These are phyloP conservation scores for Debaryomyces prosopidis DNA, from an alignment of 805 yeast genomes.

Conservation along the genomic window DNA sequence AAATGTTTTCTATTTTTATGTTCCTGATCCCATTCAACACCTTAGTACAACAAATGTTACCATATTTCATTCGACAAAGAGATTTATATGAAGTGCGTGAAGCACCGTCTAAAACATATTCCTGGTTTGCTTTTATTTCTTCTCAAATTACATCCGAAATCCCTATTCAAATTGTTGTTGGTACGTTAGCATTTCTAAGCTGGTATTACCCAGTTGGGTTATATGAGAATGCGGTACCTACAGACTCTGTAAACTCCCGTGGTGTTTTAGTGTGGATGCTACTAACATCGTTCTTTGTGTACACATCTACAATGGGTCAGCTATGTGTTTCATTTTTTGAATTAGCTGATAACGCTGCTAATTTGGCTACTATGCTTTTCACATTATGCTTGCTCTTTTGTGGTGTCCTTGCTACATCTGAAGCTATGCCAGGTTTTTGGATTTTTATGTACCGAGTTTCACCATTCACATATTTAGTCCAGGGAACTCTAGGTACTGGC, in stretches of 20 bases:
- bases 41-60: slow-evolving; percentile 61
- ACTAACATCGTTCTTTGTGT: slow-evolving; percentile 47
- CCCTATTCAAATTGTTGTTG: slow-evolving; percentile 62
- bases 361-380: slow-evolving; percentile 55
- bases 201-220: slow-evolving; percentile 46
- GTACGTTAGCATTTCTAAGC: slow-evolving; percentile 63
- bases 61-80: slow-evolving; percentile 55
- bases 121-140: slow-evolving; percentile 62
- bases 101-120: slow-evolving; percentile 68
- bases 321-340: slow-evolving; percentile 59
- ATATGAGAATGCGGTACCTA: slow-evolving; percentile 20
- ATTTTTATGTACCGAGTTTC: slow-evolving; percentile 35
- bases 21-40: slow-evolving; percentile 57
- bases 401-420: slow-evolving; percentile 70
- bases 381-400: slow-evolving; percentile 69
- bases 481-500: slow-evolving; percentile 27
- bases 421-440: slow-evolving; percentile 64
- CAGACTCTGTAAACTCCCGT: slow-evolving; percentile 39
- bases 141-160: slow-evolving; percentile 66
- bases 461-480: slow-evolving; percentile 36
- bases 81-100: slow-evolving; percentile 72
- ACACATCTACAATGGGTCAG: slow-evolving; percentile 59
- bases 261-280: slow-evolving; percentile 58
- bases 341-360: slow-evolving; percentile 63
- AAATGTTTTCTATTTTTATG: slow-evolving; percentile 77